Conservation (phyloP, 2,329 filamentous ascomycete species). For the Aspergillus sp. region DNA sequence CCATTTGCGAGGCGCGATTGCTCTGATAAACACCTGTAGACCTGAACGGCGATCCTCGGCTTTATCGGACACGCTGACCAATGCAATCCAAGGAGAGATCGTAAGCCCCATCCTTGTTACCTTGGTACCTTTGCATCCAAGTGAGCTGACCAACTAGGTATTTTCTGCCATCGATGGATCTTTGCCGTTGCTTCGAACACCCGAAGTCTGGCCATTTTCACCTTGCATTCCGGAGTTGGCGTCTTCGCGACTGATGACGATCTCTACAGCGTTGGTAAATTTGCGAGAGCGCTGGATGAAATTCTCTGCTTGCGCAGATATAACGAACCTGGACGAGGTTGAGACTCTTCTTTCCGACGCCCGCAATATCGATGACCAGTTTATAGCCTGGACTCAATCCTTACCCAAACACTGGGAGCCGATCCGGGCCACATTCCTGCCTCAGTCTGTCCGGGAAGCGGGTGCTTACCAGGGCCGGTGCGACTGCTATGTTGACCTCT, state of each 20-base stretch:
- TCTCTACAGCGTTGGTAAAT: slow-evolving; percentile 23
- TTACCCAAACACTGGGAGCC: slow-evolving; percentile 27
- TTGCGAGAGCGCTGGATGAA: slow-evolving; percentile 25
- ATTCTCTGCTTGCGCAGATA: slow-evolving; percentile 1
- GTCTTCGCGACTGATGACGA: slow-evolving; percentile 21
- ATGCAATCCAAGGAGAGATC: slow-evolving; percentile 26
- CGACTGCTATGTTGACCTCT: slow-evolving; percentile 32
- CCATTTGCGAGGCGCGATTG: slow-evolving; percentile 30
- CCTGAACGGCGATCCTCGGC: slow-evolving; percentile 14
- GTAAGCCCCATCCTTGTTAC: slow-evolving; percentile 14
- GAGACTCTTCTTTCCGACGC: slow-evolving; percentile 20
- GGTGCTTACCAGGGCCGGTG: slow-evolving; percentile 26
- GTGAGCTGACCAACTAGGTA: slow-evolving; percentile 18
- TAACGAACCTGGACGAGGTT: slow-evolving; percentile 8
- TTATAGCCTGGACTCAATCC: slow-evolving; percentile 23
- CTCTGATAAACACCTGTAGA: slow-evolving; percentile 25
- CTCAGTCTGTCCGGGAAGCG: slow-evolving; percentile 25
- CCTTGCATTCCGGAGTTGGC: slow-evolving; percentile 14
- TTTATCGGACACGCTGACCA: slow-evolving; percentile 18
- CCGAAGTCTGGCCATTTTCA: slow-evolving; percentile 24
- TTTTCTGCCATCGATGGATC: slow-evolving; percentile 21
- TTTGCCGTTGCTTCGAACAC: slow-evolving; percentile 22
- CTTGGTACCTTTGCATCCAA: neutral
- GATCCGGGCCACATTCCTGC: slow-evolving; percentile 22
- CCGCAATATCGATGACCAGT: slow-evolving; percentile 20